phyloP scores from a whole-genome alignment of 2,329 filamentous ascomycete species.

The Orbilia blumenaviensis region DNA sequence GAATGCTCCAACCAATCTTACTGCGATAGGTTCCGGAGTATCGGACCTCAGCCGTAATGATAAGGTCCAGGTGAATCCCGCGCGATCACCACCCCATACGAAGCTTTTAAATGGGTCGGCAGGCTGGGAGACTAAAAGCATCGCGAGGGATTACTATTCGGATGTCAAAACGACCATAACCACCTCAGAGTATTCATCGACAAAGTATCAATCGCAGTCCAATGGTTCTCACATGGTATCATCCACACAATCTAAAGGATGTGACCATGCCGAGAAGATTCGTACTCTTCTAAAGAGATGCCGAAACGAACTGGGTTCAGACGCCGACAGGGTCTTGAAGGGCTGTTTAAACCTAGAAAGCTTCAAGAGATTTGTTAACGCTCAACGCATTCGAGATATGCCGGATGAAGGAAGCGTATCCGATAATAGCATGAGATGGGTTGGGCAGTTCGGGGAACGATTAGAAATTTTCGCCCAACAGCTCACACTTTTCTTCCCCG shows the following conservation, averaged over 20 bases:
- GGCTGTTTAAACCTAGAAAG: slow-evolving; percentile 31
- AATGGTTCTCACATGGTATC: neutral
- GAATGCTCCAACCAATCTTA: neutral
- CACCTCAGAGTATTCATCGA: neutral
- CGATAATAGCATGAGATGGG: slow-evolving; percentile 40
- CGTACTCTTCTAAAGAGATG: slow-evolving; percentile 11
- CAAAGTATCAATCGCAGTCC: neutral
- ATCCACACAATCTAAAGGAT: neutral
- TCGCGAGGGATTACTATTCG: neutral
- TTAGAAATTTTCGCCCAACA: slow-evolving; percentile 34
- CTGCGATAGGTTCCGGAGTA: neutral
- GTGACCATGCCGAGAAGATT: slow-evolving; percentile 25
- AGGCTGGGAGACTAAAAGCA: neutral
- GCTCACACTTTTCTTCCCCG: slow-evolving; percentile 32
- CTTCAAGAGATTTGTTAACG: slow-evolving; percentile 40
- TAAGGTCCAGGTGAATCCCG: neutral
- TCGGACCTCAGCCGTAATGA: neutral
- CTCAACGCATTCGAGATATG: slow-evolving; percentile 42
- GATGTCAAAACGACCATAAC: neutral
- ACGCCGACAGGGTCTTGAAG: slow-evolving; percentile 28
- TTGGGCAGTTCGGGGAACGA: slow-evolving; percentile 20
- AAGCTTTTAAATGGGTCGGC: neutral
- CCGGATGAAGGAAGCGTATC: slow-evolving; percentile 35
- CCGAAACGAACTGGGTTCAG: slow-evolving; percentile 23
- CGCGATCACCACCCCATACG: neutral